A percentile compares a stretch with the other conserved stretches of the same genome.
These are phyloP conservation scores for Gillenia trifoliata DNA, from an alignment of 306 rosid genomes.

Conservation along the genomic window DNA sequence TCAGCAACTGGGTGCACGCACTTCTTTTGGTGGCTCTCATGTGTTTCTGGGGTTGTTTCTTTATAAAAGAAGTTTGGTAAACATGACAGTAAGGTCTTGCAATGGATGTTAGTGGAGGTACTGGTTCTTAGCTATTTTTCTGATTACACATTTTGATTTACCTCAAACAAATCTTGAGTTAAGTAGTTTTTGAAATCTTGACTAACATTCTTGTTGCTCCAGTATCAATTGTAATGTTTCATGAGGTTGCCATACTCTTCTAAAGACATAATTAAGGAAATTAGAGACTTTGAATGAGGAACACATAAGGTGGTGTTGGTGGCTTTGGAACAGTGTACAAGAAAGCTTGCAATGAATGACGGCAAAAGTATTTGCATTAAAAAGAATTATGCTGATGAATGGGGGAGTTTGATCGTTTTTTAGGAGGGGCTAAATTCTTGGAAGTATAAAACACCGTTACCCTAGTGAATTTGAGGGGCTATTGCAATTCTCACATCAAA, in stretches of 20 bases:
- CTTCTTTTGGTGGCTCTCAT: conserved; percentile 96
- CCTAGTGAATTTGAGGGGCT: conserved; percentile 96
- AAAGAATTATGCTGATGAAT: conserved; percentile 79
- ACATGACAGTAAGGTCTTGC: conserved; percentile 61
- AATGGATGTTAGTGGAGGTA: conserved; percentile 86
- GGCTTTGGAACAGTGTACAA: conserved; percentile 96
- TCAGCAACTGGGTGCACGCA: conserved; percentile 96
- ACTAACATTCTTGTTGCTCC: conserved; percentile 26
- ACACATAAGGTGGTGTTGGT: conserved; percentile 84
- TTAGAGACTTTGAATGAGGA: conserved; percentile 87
- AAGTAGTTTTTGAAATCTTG: conserved; percentile 21
- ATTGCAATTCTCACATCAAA: conserved; percentile 94
- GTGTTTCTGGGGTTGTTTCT: conserved; percentile 99
- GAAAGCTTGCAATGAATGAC: conserved; percentile 98
- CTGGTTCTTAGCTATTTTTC: conserved; percentile 25
- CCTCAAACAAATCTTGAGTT: neutral
- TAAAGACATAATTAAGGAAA: conserved; percentile 90
- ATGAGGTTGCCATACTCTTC: conserved; percentile 99
- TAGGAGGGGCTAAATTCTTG: conserved; percentile 98
- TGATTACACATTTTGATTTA: conserved; percentile 15
- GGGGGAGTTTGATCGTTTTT: conserved; percentile 95
- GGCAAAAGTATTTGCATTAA: conserved; percentile 91
- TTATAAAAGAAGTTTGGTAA: conserved; percentile 87
- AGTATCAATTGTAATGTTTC: conserved; percentile 96
- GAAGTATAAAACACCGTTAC: conserved; percentile 93